phyloP scores from a whole-genome alignment of 2,329 filamentous ascomycete species.

The Trichoderma lentiforme region DNA sequence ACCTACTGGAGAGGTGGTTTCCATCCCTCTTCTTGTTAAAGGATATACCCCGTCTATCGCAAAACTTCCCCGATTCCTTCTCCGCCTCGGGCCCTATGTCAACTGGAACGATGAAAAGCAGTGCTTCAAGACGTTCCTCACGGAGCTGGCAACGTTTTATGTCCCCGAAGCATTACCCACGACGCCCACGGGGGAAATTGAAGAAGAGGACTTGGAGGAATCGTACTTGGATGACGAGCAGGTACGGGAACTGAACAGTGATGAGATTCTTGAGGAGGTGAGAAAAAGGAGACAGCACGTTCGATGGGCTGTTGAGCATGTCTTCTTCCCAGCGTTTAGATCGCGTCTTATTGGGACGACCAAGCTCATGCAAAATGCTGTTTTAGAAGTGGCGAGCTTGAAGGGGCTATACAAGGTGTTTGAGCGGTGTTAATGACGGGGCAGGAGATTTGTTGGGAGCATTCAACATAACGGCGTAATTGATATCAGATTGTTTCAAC shows the following conservation, averaged over 20 bases:
- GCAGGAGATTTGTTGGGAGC: not conserved
- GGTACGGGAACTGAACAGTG: conserved; percentile 20
- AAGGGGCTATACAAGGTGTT: conserved; percentile 94
- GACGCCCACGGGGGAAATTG: conserved; percentile 26
- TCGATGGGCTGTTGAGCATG: conserved; percentile 73
- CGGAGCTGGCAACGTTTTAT: conserved; percentile 85
- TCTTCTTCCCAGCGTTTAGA: conserved; percentile 87
- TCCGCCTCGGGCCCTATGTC: conserved; percentile 83
- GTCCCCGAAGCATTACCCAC: conserved; percentile 79
- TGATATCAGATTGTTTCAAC: not conserved
- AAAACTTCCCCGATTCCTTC: conserved; percentile 84
- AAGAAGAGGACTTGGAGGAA: not conserved
- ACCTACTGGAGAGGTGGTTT: conserved; percentile 69
- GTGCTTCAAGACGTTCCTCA: conserved; percentile 83
- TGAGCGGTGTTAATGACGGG: conserved; percentile 70
- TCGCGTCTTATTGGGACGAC: conserved; percentile 78
- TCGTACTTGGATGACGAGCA: not conserved
- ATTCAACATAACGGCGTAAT: not conserved
- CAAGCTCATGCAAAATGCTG: conserved; percentile 65
- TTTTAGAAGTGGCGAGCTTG: conserved; percentile 85
- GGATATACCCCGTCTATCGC: conserved; percentile 82
- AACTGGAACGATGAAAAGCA: conserved; percentile 80
- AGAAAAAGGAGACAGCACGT: conserved; percentile 64
- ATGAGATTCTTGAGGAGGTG: conserved; percentile 37
- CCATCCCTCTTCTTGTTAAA: conserved; percentile 81